Percentiles rank a stretch among this genome's conserved stretches.
Conservation (phyloP, 108 stramenopile species). For the Skeletonema costatum region DNA sequence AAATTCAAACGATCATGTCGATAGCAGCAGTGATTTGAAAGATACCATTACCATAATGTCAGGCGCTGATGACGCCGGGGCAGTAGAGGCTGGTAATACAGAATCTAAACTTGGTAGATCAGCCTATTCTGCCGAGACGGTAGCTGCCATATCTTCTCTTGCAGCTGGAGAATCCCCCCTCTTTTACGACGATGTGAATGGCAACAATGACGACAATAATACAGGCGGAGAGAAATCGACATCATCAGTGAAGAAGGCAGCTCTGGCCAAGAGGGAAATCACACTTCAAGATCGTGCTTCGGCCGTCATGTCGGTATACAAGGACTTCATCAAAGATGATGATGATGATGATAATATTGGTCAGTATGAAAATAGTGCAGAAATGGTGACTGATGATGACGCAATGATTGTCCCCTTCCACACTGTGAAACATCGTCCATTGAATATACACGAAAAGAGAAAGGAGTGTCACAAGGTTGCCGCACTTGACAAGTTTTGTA, state of each 20-base stretch:
- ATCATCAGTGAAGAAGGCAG: neutral
- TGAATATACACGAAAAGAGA: constrained; percentile 6
- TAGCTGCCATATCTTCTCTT: constrained; percentile 32
- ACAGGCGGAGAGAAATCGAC: neutral
- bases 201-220: neutral
- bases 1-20: neutral
- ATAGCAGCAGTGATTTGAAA: neutral
- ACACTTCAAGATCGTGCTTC: constrained; percentile 28
- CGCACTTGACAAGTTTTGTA: constrained; percentile 36
- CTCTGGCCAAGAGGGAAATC: constrained; percentile 5
- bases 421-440: neutral
- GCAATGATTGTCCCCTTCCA: neutral
- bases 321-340: constrained; percentile 18
- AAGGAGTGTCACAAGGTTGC: constrained; percentile 27
- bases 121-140: constrained; percentile 20
- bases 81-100: neutral
- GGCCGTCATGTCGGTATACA: constrained; percentile 36
- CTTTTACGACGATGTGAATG: neutral
- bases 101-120: neutral
- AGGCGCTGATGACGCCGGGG: neutral
- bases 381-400: neutral
- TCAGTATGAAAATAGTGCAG: neutral
- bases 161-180: constrained; percentile 11
- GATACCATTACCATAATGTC: neutral
- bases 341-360: neutral